These are phyloP conservation scores for Puccinia hordei DNA, from an alignment of 1,284 basidiomycete species.

Conservation along the genomic window DNA sequence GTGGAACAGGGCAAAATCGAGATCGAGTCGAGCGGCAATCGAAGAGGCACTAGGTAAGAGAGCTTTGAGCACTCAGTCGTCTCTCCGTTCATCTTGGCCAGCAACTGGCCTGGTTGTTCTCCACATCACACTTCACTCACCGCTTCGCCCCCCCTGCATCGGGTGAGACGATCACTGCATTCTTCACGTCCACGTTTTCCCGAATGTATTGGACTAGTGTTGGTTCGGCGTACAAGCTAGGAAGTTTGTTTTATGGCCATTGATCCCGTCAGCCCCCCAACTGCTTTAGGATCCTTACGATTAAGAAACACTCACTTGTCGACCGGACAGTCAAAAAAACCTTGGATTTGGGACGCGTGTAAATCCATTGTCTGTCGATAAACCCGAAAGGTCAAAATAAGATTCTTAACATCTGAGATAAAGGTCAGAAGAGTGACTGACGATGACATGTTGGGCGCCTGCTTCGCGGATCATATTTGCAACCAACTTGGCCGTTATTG, in stretches of 20 bases:
- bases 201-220: constrained; percentile 94
- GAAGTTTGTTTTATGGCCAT: background rate
- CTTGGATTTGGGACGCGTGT: constrained; percentile 97
- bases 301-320: constrained; percentile 77
- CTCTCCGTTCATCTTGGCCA: background rate
- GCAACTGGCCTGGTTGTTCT: background rate
- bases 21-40: constrained; percentile 91
- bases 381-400: constrained; percentile 12
- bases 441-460: constrained; percentile 97
- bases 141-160: constrained; percentile 98
- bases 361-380: constrained; percentile 86
- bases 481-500: constrained; percentile 97
- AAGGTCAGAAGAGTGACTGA: constrained; percentile 65
- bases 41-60: constrained; percentile 78
- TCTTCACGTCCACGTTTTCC: constrained; percentile 80
- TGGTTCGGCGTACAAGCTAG: constrained; percentile 92
- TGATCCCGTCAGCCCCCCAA: background rate
- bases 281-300: background rate
- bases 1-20: constrained; percentile 99
- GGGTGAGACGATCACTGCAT: constrained; percentile 95
- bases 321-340: constrained; percentile 99
- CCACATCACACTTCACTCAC: constrained; percentile 63
- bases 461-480: constrained; percentile 98
- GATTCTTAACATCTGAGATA: constrained; percentile 52
- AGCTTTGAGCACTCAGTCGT: constrained; percentile 25